Evolutionary conservation across 2,329 filamentous ascomycete species (phyloP), one percentile per base, ranked within the genome.

Genomic region (Septoria linicola): DNA sequence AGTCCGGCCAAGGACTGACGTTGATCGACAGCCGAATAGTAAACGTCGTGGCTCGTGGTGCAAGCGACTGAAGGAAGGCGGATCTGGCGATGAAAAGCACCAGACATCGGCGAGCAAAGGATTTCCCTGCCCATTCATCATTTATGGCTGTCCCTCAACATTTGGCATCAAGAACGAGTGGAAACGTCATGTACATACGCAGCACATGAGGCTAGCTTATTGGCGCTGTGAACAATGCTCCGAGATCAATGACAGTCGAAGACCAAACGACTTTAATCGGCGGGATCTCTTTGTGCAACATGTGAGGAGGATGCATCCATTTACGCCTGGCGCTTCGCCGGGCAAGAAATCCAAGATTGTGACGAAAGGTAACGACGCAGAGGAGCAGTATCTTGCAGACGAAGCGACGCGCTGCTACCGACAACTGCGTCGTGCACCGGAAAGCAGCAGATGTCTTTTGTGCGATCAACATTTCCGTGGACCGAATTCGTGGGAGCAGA

Each of bases 261-360:
- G 45, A 59, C 55, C 67, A 47, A 84, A 86, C 62, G 84, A 83
- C 68, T 97, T 96, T 75, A 95, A 95, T 71, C 87, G 92, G 63
- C 96, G 95, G 67, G 92, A 97, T 65, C 80, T 96, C 8, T 96
- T 91, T 72, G 89, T 87, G 0, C 89, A 95, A 64, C 92, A 96
- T 65, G 78, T 92, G 2, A 81, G 88, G 6, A 85, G 92, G 40
- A 95, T 95, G 88, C 90, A 96, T 66, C 75, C 80, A 0, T 79
- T 80, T 10, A 5, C 23, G 10, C 23, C 23, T 5, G 5, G 5
- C 5, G 23, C 23, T 10, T 27, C 23, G 23, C 23, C 23, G 23
- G 23, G 23, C 23, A 27, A 27, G 10, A 27, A 27, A 10, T 27
- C 23, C 23, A 27, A 27, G 23, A 27, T 27, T 27, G 23, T 27